These are phyloP conservation scores for Zangia roseola DNA, from an alignment of 768 basidiomycete species.

Conservation along the genomic window DNA sequence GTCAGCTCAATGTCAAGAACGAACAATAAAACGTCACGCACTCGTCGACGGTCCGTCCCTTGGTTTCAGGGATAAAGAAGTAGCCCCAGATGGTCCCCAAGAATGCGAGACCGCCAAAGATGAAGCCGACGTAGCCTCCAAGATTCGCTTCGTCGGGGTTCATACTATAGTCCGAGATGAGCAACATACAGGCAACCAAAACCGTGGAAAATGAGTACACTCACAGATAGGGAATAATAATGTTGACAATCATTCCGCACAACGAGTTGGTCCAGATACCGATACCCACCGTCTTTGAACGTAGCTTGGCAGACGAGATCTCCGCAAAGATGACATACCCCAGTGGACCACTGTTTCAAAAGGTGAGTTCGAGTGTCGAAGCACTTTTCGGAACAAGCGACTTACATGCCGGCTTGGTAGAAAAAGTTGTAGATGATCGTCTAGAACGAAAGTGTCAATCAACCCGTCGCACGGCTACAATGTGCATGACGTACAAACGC, in stretches of 20 bases:
- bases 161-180: constrained; percentile 9
- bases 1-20: background rate
- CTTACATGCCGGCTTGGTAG: constrained; percentile 28
- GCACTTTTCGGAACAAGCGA: no score
- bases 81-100: constrained; percentile 24
- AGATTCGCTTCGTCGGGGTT: constrained; percentile 29
- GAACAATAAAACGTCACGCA: constrained; percentile 8
- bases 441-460: constrained; percentile 2
- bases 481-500: constrained; percentile 17
- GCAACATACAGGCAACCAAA: background rate
- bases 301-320: constrained; percentile 29
- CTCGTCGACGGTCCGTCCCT: constrained; percentile 29
- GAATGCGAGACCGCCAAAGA: constrained; percentile 26
- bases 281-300: constrained; percentile 30
- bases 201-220: no score
- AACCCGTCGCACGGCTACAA: background rate
- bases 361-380: background rate
- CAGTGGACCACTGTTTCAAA: constrained; percentile 23
- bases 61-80: constrained; percentile 29
- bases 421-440: constrained; percentile 33
- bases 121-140: constrained; percentile 28
- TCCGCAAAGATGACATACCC: constrained; percentile 30
- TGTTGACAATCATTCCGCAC: constrained; percentile 25
- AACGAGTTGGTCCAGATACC: constrained; percentile 27
- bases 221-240: constrained; percentile 28